Base-by-base conservation (phyloP, 176 grass and related monocot genomes). In the Carex littledalei region DNA sequence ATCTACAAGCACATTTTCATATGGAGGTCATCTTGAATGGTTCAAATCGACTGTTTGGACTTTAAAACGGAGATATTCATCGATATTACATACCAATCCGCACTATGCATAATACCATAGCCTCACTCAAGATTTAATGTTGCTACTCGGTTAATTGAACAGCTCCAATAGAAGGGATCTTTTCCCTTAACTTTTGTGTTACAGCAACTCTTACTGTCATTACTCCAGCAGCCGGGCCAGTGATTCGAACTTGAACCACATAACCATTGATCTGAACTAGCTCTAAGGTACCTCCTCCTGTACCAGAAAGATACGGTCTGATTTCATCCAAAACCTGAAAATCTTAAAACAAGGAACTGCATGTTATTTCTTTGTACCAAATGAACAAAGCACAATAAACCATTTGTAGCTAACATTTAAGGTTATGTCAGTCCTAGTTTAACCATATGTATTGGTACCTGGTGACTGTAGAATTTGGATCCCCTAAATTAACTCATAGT, bases 121-220 rank as follows among this genome's bases (percentile, higher is more conserved):
- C 37, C 37, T 39, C 37, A 39, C 37, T 39, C 37, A 55, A 52
- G 22, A 77, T 77, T 55, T 16, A 22, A 16, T 55, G 6, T 59
- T 88, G 58, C 87, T 95, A 98, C 61, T 95, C 93, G 29, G 67
- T 92, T 35, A 98, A 84, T 87, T 98, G 91, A 90, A 98, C 88
- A 84, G 93, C 96, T 81, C 90, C 63, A 67, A 98, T 98, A 1
- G 91, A 90, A 81, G 96, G 91, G 88, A 98, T 98, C 74, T 98
- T 98, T 54, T 98, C 93, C 73, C 96, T 92, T 86, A 95, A 66
- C 77, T 98, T 98, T 80, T 98, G 93, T 63, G 96, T 95, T 63
- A 95, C 88, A 39, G 93, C 89, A 64, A 98, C 93, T 39, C 96
- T 89, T 18, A 98, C 93, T 47, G 95, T 98, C 95, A 98, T 95